Base-by-base conservation (phyloP, 352 stramenopile genomes). In the Pythium angustatum region DNA sequence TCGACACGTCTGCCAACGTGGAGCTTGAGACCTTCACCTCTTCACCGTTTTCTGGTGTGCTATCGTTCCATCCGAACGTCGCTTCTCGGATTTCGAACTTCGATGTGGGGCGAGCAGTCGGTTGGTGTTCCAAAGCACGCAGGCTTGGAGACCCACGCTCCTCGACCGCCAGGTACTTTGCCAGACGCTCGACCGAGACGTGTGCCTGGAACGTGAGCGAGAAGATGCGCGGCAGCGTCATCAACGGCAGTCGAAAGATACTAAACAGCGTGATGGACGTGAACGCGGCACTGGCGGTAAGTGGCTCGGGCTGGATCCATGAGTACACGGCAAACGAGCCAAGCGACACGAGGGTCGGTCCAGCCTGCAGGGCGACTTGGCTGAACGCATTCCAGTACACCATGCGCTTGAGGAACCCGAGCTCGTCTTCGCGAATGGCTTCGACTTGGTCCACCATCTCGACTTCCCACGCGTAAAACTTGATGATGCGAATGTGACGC, bases 191-290 rank as follows among this genome's bases (percentile, higher is more conserved):
- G 24, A 90, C 66, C 0, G 79, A 87, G 38, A 88, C 81, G 38
- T 87, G 74, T 0, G 79, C 82, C 63, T 82, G 64, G 40, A 87
- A 81, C 26, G 79, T 58, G n/a, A 80, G 58, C 38, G 66, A 75
- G 44, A 93, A 86, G 2, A 85, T 77, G 14, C 66, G 64, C 9
- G 97, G 97, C 0, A 99, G 68, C 65, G 96, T 96, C 64, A 95
- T 94, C 3, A 99, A 77, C 9, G 98, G 97, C 60, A 99, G 90
- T 6, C 96, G 82, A 26, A 99, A 87, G 53, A 99, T 93, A 58
- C 98, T 97, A 70, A 99, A 99, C 17, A 99, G 69, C 15, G 94
- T 89, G 51, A 99, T 83, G 3, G 94, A 87, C 5, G 97, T 98
- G 64, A 99, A 97, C 22, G 96, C 97, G 30, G 76, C 85, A 19